These are phyloP conservation scores for Sporobolomyces pararoseus DNA, from an alignment of 768 basidiomycete genomes.

Conservation along the genomic window DNA sequence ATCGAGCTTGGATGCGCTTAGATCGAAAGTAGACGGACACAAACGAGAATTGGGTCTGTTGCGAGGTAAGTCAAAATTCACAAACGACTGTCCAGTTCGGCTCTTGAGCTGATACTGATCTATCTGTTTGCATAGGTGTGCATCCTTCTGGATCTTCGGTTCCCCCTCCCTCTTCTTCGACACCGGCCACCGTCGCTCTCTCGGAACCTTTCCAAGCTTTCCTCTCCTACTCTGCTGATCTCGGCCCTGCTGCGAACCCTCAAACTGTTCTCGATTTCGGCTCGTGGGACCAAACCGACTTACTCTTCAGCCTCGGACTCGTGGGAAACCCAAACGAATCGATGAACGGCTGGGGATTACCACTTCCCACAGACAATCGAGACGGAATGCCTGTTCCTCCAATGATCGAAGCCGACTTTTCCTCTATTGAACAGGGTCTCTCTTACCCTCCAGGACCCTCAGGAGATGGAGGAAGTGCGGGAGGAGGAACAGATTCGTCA, in stretches of 20 bases:
- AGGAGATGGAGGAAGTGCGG: not conserved
- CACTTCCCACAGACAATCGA: not conserved
- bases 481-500: not conserved
- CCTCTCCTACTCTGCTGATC: conserved; percentile 23
- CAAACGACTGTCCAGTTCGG: too few species aligned
- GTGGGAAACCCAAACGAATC: conserved; percentile 19
- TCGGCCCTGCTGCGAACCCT: conserved; percentile 15
- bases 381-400: not conserved
- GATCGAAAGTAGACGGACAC: conserved; percentile 24
- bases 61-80: conserved; percentile 13
- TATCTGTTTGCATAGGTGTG: not conserved
- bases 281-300: conserved; percentile 37
- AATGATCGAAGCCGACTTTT: conserved; percentile 13
- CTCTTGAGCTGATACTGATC: not conserved
- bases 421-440: not conserved
- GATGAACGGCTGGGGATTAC: not conserved
- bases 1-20: not conserved
- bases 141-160: conserved; percentile 14
- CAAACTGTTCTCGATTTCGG: conserved; percentile 34
- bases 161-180: not conserved
- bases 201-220: conserved; percentile 36
- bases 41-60: conserved; percentile 21
- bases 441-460: not conserved
- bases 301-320: conserved; percentile 33
- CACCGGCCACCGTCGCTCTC: not conserved